Conservation (phyloP, 495 filamentous ascomycete genomes). For the Cairneyella variabilis region DNA sequence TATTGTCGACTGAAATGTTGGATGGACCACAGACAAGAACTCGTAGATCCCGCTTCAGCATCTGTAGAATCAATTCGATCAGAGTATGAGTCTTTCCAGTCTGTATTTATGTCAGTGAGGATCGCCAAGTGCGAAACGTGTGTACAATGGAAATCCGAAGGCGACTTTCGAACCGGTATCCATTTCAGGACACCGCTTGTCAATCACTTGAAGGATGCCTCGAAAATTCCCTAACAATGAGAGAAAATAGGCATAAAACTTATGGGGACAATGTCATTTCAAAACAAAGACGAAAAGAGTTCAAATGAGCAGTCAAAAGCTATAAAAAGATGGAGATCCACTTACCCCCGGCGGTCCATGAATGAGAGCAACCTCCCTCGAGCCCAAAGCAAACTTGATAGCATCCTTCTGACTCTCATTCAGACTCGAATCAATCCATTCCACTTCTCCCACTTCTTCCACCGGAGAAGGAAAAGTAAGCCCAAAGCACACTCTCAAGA, state of each 20-base stretch:
- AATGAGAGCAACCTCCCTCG: conserved; percentile 83
- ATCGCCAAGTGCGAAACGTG: no score
- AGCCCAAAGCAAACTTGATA: conserved; percentile 80
- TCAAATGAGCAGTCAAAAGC: background rate
- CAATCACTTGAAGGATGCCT: no score
- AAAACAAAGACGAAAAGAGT: background rate
- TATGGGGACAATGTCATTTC: no score
- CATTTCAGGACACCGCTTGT: no score
- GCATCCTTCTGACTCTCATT: conserved; percentile 92
- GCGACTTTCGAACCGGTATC: no score
- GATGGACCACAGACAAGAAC: conserved; percentile 92
- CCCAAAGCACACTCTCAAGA: conserved; percentile 84
- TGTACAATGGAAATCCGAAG: no score
- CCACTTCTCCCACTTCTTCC: conserved; percentile 39
- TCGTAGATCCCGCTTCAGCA: conserved; percentile 65
- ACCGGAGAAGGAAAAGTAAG: conserved; percentile 57
- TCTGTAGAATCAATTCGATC: conserved; percentile 88
- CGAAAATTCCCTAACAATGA: no score
- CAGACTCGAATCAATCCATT: conserved; percentile 74
- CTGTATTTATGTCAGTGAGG: conserved; percentile 22
- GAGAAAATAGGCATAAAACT: no score
- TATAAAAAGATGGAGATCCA: background rate
- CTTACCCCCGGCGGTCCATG: conserved; percentile 85
- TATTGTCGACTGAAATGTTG: conserved; percentile 97
- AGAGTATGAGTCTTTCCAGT: conserved; percentile 98